These are phyloP conservation scores for Abrus pulchellus DNA, from an alignment of 306 rosid species.

Conservation along the genomic window DNA sequence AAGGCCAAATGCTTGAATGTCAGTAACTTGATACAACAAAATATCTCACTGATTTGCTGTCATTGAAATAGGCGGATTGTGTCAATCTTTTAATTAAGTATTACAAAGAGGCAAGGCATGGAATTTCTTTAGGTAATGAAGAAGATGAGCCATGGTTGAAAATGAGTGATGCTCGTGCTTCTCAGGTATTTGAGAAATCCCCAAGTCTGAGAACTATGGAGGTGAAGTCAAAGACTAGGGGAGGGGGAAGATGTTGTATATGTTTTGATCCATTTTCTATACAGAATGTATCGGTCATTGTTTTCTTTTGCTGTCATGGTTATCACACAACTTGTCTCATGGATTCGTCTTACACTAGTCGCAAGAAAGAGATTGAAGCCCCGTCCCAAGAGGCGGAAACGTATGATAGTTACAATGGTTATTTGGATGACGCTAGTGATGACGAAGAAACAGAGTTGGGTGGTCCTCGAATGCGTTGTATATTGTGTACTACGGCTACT, in stretches of 20 bases:
- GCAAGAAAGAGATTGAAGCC: slow-evolving; percentile 46
- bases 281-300: slow-evolving; percentile 79
- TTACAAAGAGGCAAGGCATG: slow-evolving; percentile 93
- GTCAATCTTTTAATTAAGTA: slow-evolving; percentile 87
- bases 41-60: slow-evolving; percentile 47
- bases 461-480: slow-evolving; percentile 84
- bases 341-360: slow-evolving; percentile 72
- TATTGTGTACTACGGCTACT: slow-evolving; percentile 94
- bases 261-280: slow-evolving; percentile 93
- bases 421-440: slow-evolving; percentile 58
- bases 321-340: slow-evolving; percentile 74
- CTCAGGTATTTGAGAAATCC: slow-evolving; percentile 68
- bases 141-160: slow-evolving; percentile 73
- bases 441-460: slow-evolving; percentile 56
- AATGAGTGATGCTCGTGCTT: slow-evolving; percentile 58
- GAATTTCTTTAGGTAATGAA: slow-evolving; percentile 79
- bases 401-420: slow-evolving; percentile 60
- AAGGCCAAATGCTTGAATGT: slow-evolving; percentile 23
- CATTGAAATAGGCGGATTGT: slow-evolving; percentile 78
- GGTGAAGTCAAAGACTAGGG: slow-evolving; percentile 83
- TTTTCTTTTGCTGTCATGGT: slow-evolving; percentile 82
- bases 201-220: slow-evolving; percentile 58
- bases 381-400: slow-evolving; percentile 51
- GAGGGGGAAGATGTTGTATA: slow-evolving; percentile 98
- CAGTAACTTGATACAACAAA: slow-evolving; percentile 3